These are phyloP conservation scores for Candida nanaspora DNA, from an alignment of 805 yeast species.

Conservation along the genomic window DNA sequence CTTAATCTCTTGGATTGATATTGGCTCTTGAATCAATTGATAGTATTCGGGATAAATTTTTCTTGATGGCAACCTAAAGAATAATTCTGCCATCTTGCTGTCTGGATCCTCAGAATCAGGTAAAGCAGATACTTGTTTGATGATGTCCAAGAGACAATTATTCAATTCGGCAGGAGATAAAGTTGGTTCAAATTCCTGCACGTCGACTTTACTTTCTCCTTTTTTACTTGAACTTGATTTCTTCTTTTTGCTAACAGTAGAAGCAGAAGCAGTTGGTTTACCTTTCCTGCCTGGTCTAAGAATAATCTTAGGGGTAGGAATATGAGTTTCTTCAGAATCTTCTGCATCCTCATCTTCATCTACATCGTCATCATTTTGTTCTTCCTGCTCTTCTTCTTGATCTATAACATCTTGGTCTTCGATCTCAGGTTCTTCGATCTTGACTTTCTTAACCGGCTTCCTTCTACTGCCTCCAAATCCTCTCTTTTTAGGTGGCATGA, in stretches of 20 bases:
- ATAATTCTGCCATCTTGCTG: constrained; percentile 38
- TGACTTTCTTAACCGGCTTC: neutral
- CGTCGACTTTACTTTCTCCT: neutral
- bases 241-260: no score
- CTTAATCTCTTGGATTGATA: constrained; percentile 62
- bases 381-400: neutral
- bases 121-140: constrained; percentile 26
- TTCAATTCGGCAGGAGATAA: neutral
- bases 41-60: constrained; percentile 78
- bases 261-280: no score
- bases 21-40: constrained; percentile 53
- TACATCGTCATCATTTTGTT: neutral
- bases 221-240: neutral
- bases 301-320: neutral
- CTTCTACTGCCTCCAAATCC: neutral
- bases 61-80: constrained; percentile 66
- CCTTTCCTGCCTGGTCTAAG: neutral
- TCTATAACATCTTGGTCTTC: neutral
- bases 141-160: constrained; percentile 23
- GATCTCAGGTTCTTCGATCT: neutral
- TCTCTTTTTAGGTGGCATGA: neutral
- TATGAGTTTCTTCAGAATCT: no score
- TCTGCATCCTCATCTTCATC: neutral
- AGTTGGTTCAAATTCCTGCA: neutral
- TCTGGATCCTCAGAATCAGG: constrained; percentile 25